Conservation (phyloP, 768 basidiomycete species). For the Mycena galericulata region DNA sequence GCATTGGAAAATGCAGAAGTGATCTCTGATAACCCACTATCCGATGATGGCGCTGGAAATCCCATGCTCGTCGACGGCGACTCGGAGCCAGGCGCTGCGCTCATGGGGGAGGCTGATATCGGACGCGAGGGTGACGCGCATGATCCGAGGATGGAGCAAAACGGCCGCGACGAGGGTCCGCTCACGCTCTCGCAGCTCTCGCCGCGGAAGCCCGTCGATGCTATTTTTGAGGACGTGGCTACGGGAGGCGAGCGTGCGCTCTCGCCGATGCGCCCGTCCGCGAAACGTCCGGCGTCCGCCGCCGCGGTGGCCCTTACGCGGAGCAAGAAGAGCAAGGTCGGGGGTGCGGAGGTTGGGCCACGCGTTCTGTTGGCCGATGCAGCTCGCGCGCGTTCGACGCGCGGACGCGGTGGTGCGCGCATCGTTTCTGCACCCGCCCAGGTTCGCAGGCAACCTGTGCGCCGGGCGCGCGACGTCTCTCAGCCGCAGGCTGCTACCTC, state of each 20-base stretch:
- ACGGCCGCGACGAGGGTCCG: slow-evolving; percentile 27
- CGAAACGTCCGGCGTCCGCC: slow-evolving; percentile 18
- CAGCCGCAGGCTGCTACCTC: neutral
- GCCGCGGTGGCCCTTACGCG: slow-evolving; percentile 13
- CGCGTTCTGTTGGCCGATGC: neutral
- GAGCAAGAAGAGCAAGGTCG: slow-evolving; percentile 21
- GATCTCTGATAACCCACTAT: too few species aligned
- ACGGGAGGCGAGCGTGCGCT: neutral
- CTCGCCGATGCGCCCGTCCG: slow-evolving; percentile 37
- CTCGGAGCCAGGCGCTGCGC: too few species aligned
- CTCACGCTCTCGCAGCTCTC: slow-evolving; percentile 67
- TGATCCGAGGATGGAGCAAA: too few species aligned
- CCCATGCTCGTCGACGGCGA: too few species aligned
- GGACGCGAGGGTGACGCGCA: too few species aligned
- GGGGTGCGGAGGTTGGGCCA: slow-evolving; percentile 16
- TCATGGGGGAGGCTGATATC: too few species aligned
- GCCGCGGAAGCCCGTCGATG: slow-evolving; percentile 45
- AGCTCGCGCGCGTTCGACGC: neutral
- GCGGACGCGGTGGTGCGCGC: neutral
- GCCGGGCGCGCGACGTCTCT: neutral
- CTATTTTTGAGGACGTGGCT: neutral
- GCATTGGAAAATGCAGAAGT: too few species aligned
- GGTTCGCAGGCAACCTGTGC: neutral
- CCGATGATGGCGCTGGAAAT: too few species aligned
- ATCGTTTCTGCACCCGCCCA: slow-evolving; percentile 8